phyloP scores from a whole-genome alignment of 129 eudicot species.

The Lonicera japonica region DNA sequence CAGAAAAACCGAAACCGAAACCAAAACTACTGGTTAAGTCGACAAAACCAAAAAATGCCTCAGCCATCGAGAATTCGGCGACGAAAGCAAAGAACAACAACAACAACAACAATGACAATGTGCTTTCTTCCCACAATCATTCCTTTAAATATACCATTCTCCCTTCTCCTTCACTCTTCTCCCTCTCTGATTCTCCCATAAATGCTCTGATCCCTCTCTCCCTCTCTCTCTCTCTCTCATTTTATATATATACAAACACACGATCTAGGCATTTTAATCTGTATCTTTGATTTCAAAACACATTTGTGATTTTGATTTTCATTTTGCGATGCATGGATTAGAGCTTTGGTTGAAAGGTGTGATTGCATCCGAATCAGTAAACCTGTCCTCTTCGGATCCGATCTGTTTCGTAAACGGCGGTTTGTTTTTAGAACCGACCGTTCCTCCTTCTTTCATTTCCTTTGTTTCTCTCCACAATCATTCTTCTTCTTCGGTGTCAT shows the following conservation, averaged over 20 bases:
- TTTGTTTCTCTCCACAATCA: slow-evolving; percentile 26
- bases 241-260: too few relatives aligned
- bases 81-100: too few relatives aligned
- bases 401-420: slow-evolving; percentile 40
- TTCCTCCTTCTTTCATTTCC: slow-evolving; percentile 37
- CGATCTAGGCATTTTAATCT: slow-evolving; percentile 16
- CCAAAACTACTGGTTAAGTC: too few relatives aligned
- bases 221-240: not conserved
- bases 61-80: too few relatives aligned
- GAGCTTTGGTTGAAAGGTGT: slow-evolving; percentile 33
- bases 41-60: too few relatives aligned
- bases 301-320: not conserved
- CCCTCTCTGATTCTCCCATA: not conserved
- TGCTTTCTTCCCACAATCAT: too few relatives aligned
- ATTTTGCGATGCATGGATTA: slow-evolving; percentile 33
- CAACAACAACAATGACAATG: too few relatives aligned
- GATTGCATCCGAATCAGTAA: slow-evolving; percentile 19
- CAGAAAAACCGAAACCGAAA: too few relatives aligned
- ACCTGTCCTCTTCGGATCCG: slow-evolving; percentile 4
- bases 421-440: slow-evolving; percentile 50
- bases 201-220: not conserved
- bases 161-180: not conserved
- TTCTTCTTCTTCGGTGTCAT: slow-evolving; percentile 12
- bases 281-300: not conserved
- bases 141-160: not conserved